phyloP scores from a whole-genome alignment of 192 early-diverging fungal species.

The Umbelopsis ramanniana region DNA sequence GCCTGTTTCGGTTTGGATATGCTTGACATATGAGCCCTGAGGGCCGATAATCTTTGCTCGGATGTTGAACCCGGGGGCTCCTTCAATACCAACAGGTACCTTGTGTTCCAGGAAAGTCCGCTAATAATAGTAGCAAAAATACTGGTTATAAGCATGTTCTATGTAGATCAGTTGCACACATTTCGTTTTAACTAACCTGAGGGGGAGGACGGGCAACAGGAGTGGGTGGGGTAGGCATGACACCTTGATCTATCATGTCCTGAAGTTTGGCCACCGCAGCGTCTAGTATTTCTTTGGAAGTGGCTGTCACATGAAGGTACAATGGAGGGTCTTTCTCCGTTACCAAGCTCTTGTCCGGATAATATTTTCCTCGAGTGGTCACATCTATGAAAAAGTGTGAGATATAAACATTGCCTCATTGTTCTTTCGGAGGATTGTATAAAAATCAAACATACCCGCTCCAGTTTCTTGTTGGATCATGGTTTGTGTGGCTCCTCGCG shows the following conservation, averaged over 20 bases:
- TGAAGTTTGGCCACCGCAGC: conserved; percentile 74
- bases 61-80: conserved; percentile 77
- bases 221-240: conserved; percentile 39
- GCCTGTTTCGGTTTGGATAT: conserved; percentile 81
- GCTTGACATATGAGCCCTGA: conserved; percentile 79
- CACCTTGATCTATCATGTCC: conserved; percentile 70
- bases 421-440: neutral
- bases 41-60: conserved; percentile 90
- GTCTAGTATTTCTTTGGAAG: conserved; percentile 68
- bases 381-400: conserved; percentile 50
- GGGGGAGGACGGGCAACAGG: conserved; percentile 1
- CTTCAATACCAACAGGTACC: conserved; percentile 76
- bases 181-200: too few relatives aligned
- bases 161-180: too few relatives aligned
- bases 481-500: conserved; percentile 75
- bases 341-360: conserved; percentile 70
- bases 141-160: too few relatives aligned
- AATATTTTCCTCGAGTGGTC: conserved; percentile 84
- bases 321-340: conserved; percentile 80
- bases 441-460: conserved; percentile 50
- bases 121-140: conserved; percentile 5
- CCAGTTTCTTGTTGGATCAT: conserved; percentile 79
- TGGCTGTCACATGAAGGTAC: conserved; percentile 76
- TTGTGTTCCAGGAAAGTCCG: conserved; percentile 65
- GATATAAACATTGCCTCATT: neutral